phyloP scores from a whole-genome alignment of 495 filamentous ascomycete genomes.

The Hypoxylon trugodes region DNA sequence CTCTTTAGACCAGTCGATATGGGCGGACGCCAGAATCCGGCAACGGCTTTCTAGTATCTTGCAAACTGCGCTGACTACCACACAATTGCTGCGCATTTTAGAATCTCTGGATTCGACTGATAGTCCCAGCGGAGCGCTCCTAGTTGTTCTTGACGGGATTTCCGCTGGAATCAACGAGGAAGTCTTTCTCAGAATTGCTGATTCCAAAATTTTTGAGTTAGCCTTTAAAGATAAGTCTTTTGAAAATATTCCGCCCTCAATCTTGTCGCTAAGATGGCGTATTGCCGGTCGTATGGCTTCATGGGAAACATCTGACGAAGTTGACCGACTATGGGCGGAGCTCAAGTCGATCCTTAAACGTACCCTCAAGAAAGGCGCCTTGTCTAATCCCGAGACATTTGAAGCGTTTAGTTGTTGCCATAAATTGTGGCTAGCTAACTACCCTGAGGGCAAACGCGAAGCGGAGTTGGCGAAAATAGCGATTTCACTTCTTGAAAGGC shows the following conservation, averaged over 20 bases:
- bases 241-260: constrained; percentile 17
- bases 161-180: constrained; percentile 55
- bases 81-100: constrained; percentile 58
- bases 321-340: constrained; percentile 46
- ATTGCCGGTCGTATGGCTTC: constrained; percentile 47
- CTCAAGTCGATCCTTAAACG: constrained; percentile 46
- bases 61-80: constrained; percentile 53
- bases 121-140: constrained; percentile 40
- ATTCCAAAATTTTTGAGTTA: constrained; percentile 45
- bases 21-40: constrained; percentile 70
- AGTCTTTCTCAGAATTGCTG: constrained; percentile 49
- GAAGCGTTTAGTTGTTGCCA: constrained; percentile 54
- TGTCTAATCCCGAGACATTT: constrained; percentile 43
- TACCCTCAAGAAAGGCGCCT: constrained; percentile 43
- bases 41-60: constrained; percentile 51
- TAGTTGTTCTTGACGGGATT: constrained; percentile 59
- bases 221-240: constrained; percentile 35
- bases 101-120: constrained; percentile 49
- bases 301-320: constrained; percentile 47
- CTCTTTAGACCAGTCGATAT: constrained; percentile 53
- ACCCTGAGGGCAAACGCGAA: constrained; percentile 47
- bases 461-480: constrained; percentile 44
- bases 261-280: constrained; percentile 49
- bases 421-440: constrained; percentile 48
- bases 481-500: constrained; percentile 46